Evolutionary conservation across 2,329 filamentous ascomycete genomes (phyloP), one percentile per base, ranked within the genome.

Genomic region (Beauveria brongniartii): DNA sequence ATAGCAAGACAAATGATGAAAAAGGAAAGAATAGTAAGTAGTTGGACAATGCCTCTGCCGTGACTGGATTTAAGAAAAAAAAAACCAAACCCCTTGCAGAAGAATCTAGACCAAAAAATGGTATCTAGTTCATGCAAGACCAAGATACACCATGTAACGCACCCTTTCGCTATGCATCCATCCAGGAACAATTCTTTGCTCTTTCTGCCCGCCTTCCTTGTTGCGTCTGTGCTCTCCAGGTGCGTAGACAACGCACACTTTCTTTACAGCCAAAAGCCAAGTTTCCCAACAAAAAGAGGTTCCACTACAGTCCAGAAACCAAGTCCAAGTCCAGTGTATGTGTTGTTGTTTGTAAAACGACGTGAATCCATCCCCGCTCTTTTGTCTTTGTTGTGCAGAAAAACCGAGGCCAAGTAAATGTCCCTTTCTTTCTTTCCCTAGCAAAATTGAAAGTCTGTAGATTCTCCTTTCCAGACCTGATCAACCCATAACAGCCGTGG

Each of bases 121-220:
- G 50, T 44, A 46, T 47, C 57, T 8, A 64, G 68, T 63, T 70
- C 72, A 72, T 70, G 69, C 69, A 69, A 72, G 71, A 69, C 71
- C 71, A 73, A 72, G 69, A 66, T 71, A 71, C 71, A 72, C 68
- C 73, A 69, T 69, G 34, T 72, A 66, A 74, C 73, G 73, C 74
- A 73, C 72, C 73, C 72, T 59, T 72, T 74, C 74, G 74, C 74
- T 76, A 76, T 76, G 74, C 74, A 75, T 69, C 74, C 77, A 75
- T 76, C 75, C 76, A 75, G 73, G 68, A 70, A 61, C 59, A 63
- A 50, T 60, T 24, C 28, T 34, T 43, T 24, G 24, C 30, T 26
- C 40, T 44, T 30, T 52, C 20, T 46, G 24, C 12, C 44, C 16
- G 18, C 57, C 50, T 20, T 41, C n/a, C 20, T 44, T 30, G 34